Evolutionary conservation across 1,284 basidiomycete species (phyloP).

Genomic region (Sporisorium sorghi): DNA sequence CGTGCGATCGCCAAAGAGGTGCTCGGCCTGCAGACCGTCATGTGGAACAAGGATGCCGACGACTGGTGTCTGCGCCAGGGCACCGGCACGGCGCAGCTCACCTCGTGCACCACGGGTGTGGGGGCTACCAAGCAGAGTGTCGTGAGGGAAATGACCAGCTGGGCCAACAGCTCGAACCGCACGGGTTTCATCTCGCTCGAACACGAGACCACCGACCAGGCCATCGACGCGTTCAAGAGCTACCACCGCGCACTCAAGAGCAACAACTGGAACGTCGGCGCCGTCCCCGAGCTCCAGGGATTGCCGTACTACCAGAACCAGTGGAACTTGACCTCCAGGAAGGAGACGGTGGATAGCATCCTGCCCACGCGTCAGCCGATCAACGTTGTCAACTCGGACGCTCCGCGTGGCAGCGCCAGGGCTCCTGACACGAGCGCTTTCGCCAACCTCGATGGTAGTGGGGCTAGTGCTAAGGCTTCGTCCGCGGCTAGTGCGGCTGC

Average conservation of each 20-base stretch:
- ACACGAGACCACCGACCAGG: slow-evolving; percentile 63
- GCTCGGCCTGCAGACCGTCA: slow-evolving; percentile 62
- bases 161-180: slow-evolving; percentile 39
- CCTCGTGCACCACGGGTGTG: slow-evolving; percentile 45
- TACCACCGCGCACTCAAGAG: slow-evolving; percentile 42
- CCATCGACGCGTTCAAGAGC: slow-evolving; percentile 54
- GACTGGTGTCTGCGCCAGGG: slow-evolving; percentile 63
- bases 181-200: slow-evolving; percentile 62
- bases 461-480: slow-evolving; percentile 21
- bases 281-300: slow-evolving; percentile 54
- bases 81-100: slow-evolving; percentile 54
- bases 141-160: slow-evolving; percentile 41
- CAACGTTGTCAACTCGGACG: slow-evolving; percentile 50
- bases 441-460: slow-evolving; percentile 38
- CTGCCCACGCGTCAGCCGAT: slow-evolving; percentile 44
- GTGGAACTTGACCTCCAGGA: slow-evolving; percentile 46
- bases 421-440: slow-evolving; percentile 49
- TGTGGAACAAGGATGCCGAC: slow-evolving; percentile 63
- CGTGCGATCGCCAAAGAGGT: slow-evolving; percentile 62
- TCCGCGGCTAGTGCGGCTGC: slow-evolving; percentile 16
- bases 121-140: slow-evolving; percentile 46
- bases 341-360: slow-evolving; percentile 44
- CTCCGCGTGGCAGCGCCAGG: slow-evolving; percentile 26
- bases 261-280: slow-evolving; percentile 50
- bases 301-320: slow-evolving; percentile 63